These are phyloP conservation scores for Tilletia horrida DNA, from an alignment of 1,284 basidiomycete genomes.

Conservation along the genomic window DNA sequence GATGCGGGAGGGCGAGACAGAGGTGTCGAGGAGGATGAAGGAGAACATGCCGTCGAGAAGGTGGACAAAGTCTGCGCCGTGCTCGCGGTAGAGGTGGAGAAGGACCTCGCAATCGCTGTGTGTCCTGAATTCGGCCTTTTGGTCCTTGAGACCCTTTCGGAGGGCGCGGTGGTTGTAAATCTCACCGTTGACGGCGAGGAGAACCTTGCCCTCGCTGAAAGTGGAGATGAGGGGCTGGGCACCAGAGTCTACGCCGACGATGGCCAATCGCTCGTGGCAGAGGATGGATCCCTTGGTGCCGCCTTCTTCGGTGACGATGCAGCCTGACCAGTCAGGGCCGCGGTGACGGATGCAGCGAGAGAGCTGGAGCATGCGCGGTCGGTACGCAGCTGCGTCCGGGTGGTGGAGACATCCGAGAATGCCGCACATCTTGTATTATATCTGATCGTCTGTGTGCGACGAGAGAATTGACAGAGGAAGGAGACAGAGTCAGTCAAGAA, in stretches of 20 bases:
- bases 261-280: slow-evolving; percentile 67
- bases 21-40: slow-evolving; percentile 91
- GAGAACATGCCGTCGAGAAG: slow-evolving; percentile 97
- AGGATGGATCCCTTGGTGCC: slow-evolving; percentile 49
- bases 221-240: slow-evolving; percentile 89
- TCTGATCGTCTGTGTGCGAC: too few species aligned
- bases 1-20: slow-evolving; percentile 78
- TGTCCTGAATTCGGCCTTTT: slow-evolving; percentile 82
- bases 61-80: slow-evolving; percentile 56
- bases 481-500: too few species aligned
- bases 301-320: slow-evolving; percentile 43
- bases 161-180: slow-evolving; percentile 96
- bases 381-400: slow-evolving; percentile 50
- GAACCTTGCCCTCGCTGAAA: slow-evolving; percentile 69
- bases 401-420: slow-evolving; percentile 53
- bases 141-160: slow-evolving; percentile 63
- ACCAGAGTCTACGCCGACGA: slow-evolving; percentile 96
- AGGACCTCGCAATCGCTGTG: slow-evolving; percentile 99
- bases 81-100: slow-evolving; percentile 60
- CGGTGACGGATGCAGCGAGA: slow-evolving; percentile 54
- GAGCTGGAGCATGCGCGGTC: slow-evolving; percentile 52
- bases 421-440: slow-evolving; percentile 40
- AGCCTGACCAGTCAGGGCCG: slow-evolving; percentile 55
- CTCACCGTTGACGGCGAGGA: slow-evolving; percentile 95
- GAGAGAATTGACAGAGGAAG: too few species aligned